phyloP scores from a whole-genome alignment of 306 rosid species.

The Luffa acutangula region DNA sequence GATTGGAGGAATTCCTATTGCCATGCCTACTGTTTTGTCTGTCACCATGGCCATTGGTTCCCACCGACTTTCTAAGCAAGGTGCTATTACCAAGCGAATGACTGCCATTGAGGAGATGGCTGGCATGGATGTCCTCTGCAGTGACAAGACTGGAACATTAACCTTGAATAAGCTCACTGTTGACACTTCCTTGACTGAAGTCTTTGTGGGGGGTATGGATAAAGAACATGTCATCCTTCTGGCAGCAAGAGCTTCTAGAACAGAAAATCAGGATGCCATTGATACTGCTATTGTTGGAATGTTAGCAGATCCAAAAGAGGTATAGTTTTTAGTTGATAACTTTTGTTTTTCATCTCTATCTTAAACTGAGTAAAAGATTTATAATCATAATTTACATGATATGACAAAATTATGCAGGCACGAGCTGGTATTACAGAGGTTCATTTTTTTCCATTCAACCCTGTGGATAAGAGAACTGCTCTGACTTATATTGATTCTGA shows the following conservation, averaged over 20 bases:
- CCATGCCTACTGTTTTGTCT: conserved; percentile 98
- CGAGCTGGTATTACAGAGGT: conserved; percentile 88
- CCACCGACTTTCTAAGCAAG: conserved; percentile 95
- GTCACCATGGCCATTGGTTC: conserved; percentile 99
- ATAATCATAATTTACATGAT: background rate
- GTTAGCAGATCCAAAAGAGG: conserved; percentile 99
- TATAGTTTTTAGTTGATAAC: conserved; percentile 4
- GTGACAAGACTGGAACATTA: conserved; percentile 97
- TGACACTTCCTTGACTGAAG: conserved; percentile 75
- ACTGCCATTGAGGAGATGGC: conserved; percentile 99
- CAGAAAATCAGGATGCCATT: conserved; percentile 97
- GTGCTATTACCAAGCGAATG: conserved; percentile 96
- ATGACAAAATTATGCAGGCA: conserved; percentile 40
- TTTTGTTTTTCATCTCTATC: background rate
- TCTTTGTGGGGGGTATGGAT: conserved; percentile 80
- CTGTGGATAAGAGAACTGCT: conserved; percentile 98
- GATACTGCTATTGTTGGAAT: conserved; percentile 98
- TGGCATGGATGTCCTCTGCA: conserved; percentile 98
- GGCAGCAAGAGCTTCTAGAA: conserved; percentile 97
- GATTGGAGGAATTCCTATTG: conserved; percentile 99
- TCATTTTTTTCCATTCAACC: conserved; percentile 95
- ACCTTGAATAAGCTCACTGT: conserved; percentile 82
- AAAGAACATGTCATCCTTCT: conserved; percentile 77
- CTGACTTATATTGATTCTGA: conserved; percentile 79
- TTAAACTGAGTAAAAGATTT: background rate